Evolutionary conservation across 805 yeast species (phyloP), one percentile per base, ranked within the genome.

Genomic region (Lipomyces sp.): DNA sequence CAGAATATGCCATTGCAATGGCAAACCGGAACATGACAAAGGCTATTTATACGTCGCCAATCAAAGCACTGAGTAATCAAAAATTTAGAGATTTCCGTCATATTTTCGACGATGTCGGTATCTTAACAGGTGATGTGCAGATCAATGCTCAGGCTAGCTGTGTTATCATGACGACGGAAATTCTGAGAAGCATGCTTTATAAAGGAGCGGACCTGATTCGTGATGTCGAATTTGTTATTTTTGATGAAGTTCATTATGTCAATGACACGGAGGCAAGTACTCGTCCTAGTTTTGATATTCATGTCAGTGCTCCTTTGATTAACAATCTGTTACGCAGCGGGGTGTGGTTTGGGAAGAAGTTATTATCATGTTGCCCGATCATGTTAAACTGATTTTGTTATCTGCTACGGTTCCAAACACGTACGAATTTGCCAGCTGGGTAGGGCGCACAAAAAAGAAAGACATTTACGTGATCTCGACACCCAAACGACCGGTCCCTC

Each of bases 291-390:
- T 13, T 16, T 6, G 14, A 5, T 7, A 19, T 16, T 19, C 14
- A 6, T 19, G 32, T 19, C 14, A 16, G n/a, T 39, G 13, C 21
- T 26, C 16, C 21, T 19, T 23, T 39, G 26, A 28, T 34, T 19
- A 14, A 1, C 29, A 28, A 21, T n/a, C n/a, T n/a, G n/a, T n/a
- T n/a, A n/a, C n/a, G n/a, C n/a, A 43, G 63, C 81, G 98, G 68
- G 98, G 98, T 64, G 98, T 93, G 13, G 98, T 93, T 2, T 93
- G 98, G 98, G 98, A 93, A 71, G 98, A 93, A 70, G 97, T 93
- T 21, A 93, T 93, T 55, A 93, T 93, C 61, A 88, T 93, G 95
- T 73, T 93, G 31, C 98, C 98, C 0, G 96, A 90, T 58, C 97
- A 93, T 65, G 93, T 93, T 51, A 91, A 91, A 64, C 85, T 86